Evolutionary conservation across 768 basidiomycete species (phyloP).

Genomic region (Auricularia auricula-judae): DNA sequence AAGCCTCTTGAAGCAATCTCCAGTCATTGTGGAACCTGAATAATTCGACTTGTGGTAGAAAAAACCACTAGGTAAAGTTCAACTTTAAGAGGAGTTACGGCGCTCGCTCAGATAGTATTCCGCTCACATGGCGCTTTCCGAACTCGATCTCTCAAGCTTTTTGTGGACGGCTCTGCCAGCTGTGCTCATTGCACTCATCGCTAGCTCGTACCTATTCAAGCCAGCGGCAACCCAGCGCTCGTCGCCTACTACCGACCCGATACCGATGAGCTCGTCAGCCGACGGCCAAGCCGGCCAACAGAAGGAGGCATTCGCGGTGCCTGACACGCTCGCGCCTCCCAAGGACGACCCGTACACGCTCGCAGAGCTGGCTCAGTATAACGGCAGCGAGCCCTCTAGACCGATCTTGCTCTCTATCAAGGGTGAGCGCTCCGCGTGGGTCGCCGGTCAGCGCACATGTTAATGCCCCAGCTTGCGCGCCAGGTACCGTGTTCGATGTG

Average conservation of each 20-base stretch:
- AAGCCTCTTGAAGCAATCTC: too few relatives aligned
- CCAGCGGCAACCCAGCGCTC: not conserved
- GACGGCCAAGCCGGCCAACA: conserved; percentile 11
- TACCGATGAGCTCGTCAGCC: not conserved
- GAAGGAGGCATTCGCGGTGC: conserved; percentile 43
- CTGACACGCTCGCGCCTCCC: conserved; percentile 64
- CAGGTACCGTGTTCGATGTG: conserved; percentile 88
- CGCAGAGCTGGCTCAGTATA: conserved; percentile 53
- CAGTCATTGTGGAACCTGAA: too few relatives aligned
- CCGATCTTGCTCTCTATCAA: conserved; percentile 93
- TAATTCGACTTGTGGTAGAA: too few relatives aligned
- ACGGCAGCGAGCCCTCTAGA: conserved; percentile 52
- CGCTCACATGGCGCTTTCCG: not conserved
- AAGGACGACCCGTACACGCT: conserved; percentile 71
- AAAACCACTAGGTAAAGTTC: not conserved
- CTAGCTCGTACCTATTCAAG: not conserved
- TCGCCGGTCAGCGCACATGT: not conserved
- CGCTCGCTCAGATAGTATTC: not conserved
- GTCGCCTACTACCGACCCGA: not conserved
- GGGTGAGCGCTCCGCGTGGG: conserved; percentile 33
- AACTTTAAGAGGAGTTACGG: not conserved
- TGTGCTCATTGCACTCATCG: not conserved
- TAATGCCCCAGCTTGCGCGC: not conserved
- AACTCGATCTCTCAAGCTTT: not conserved
- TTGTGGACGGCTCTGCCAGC: not conserved